phyloP scores from a whole-genome alignment of 2,329 filamentous ascomycete species.

The Periconia sp. region DNA sequence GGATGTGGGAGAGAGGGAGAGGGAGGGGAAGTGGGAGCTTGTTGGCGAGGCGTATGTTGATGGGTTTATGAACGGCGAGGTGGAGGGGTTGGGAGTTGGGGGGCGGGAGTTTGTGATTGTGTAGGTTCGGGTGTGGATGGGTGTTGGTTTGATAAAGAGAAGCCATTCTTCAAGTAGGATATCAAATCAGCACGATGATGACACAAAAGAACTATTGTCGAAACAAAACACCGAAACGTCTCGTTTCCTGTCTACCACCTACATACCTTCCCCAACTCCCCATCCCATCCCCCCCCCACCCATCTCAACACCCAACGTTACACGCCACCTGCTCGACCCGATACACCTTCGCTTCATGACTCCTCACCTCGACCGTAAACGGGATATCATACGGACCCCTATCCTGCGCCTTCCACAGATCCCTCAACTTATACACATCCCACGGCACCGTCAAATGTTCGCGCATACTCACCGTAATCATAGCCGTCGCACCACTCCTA shows the following conservation, averaged over 20 bases:
- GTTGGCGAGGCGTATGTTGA: conserved; percentile 33
- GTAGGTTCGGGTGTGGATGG: too few relatives aligned
- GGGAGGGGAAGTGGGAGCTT: conserved; percentile 23
- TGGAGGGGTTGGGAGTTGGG: conserved; percentile 15
- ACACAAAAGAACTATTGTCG: too few relatives aligned
- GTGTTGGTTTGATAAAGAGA: too few relatives aligned
- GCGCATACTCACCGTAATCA: conserved; percentile 20
- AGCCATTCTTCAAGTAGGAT: too few relatives aligned
- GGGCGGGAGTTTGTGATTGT: too few relatives aligned
- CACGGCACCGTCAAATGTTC: conserved; percentile 23
- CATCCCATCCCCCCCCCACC: not conserved
- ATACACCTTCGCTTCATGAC: conserved; percentile 23
- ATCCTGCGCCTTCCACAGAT: conserved; percentile 24
- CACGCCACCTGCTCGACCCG: conserved; percentile 19
- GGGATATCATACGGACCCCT: conserved; percentile 25
- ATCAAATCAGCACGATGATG: too few relatives aligned
- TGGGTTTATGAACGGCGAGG: conserved; percentile 33
- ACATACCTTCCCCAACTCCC: not conserved
- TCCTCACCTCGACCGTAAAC: conserved; percentile 20
- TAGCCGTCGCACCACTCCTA: conserved; percentile 15
- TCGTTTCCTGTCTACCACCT: too few relatives aligned
- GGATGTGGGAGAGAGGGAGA: not conserved
- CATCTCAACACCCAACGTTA: conserved; percentile 17
- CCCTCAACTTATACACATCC: conserved; percentile 23
- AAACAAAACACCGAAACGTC: too few relatives aligned